phyloP scores from a whole-genome alignment of 768 basidiomycete species.

The Collybia nuda region DNA sequence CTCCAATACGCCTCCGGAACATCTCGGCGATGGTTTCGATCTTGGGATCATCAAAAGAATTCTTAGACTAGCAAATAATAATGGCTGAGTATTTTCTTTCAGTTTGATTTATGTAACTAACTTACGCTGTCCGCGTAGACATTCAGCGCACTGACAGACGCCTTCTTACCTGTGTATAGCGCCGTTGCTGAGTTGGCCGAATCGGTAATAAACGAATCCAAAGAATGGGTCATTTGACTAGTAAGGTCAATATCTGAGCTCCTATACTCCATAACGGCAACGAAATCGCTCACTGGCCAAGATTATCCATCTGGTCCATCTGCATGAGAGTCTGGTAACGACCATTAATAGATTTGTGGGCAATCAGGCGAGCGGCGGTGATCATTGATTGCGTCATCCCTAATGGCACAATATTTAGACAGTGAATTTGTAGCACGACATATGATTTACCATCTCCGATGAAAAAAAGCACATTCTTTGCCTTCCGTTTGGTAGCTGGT shows the following conservation, averaged over 20 bases:
- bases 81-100: neutral
- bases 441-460: constrained; percentile 40
- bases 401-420: constrained; percentile 9
- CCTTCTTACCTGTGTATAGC: constrained; percentile 44
- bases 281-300: constrained; percentile 34
- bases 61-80: constrained; percentile 26
- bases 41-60: constrained; percentile 42
- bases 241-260: neutral
- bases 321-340: constrained; percentile 46
- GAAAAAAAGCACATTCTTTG: constrained; percentile 45
- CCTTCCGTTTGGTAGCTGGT: constrained; percentile 30
- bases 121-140: constrained; percentile 43
- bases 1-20: constrained; percentile 38
- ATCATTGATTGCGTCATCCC: constrained; percentile 51
- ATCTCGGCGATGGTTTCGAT: constrained; percentile 44
- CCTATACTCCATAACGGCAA: neutral
- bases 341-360: constrained; percentile 47
- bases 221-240: constrained; percentile 48
- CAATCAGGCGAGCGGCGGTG: constrained; percentile 43
- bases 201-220: constrained; percentile 48
- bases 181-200: constrained; percentile 48
- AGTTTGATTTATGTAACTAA: neutral
- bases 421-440: neutral
- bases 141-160: constrained; percentile 38
- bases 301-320: constrained; percentile 45